Evolutionary conservation across 768 basidiomycete species (phyloP), one percentile per base, ranked within the genome.

Genomic region (Collybiopsis confluens): DNA sequence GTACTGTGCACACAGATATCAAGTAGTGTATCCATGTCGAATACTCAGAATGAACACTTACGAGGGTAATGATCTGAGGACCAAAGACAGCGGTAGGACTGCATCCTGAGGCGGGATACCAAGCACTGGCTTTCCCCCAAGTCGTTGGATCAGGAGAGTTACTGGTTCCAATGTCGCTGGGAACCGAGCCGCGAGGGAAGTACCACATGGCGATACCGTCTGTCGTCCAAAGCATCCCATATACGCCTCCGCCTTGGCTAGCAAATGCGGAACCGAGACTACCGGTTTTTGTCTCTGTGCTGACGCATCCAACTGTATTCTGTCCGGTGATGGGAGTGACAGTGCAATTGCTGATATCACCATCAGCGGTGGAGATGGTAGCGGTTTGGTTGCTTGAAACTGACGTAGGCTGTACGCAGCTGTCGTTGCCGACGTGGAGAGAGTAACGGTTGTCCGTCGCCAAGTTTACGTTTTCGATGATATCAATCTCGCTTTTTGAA

Each of bases 191-290:
- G 50, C 86, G 76, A 11, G 75, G 71, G 69, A 88, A 53, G 69
- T 76, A 86, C 71, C 71, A 85, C 53, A 84, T 64, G 23, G 73
- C 68, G 59, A 87, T 78, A 40, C 85, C 86, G 42, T 64, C 58
- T 56, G 69, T 65, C 62, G 75, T 74, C 82, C 82, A 85, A 45
- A 69, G 69, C 76, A 76, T 81, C 45, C 79, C 80, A 62, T 81
- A 86, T 52, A 86, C 84, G 61, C 85, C 85, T 40, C 85, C 85
- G 8, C 75, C 74, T 56, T 70, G 75, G 16, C 58, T 64, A 62
- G 86, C 86, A 70, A 86, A 87, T 26, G 68, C 72, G n/a, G 67
- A 64, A 15, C 85, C 85, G 59, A 81, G 85, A 15, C 75, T 77
- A 56, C 74, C 77, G 37, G 64, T 61, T 52, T 65, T 65, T 21